A percentile compares a stretch with the other conserved stretches of the same genome.
Evolutionary conservation across 139 green algal genomes (phyloP).

Genomic region (Coelastrella sp.): DNA sequence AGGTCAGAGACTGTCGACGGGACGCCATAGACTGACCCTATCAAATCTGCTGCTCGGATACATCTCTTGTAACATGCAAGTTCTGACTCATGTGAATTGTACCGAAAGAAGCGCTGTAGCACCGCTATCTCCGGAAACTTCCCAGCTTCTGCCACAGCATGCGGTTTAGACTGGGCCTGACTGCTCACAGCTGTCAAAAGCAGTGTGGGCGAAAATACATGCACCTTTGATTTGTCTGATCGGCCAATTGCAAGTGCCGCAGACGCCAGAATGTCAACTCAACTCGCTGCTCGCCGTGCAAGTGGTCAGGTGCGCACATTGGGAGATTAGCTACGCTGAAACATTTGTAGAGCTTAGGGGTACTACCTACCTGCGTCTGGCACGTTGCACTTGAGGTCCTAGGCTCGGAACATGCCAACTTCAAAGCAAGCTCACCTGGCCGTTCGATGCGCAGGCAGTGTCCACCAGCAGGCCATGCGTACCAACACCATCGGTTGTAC

Average conservation of each 20-base stretch:
- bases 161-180: too few relatives aligned
- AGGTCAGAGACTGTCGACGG: too few relatives aligned
- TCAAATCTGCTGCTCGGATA: too few relatives aligned
- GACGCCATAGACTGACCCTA: too few relatives aligned
- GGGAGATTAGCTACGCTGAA: background rate
- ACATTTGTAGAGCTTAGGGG: background rate
- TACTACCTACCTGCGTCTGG: background rate
- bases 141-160: too few relatives aligned
- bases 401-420: background rate
- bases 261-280: background rate
- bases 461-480: slow-evolving; percentile 15
- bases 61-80: too few relatives aligned
- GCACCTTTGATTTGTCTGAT: background rate
- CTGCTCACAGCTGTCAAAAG: too few relatives aligned
- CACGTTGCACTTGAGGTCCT: background rate
- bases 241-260: background rate
- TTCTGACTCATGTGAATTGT: too few relatives aligned
- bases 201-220: too few relatives aligned
- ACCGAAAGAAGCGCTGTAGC: too few relatives aligned
- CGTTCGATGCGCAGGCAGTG: slow-evolving; percentile 6
- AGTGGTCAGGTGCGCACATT: slow-evolving; percentile 19
- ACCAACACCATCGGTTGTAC: background rate
- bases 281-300: background rate
- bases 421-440: background rate
- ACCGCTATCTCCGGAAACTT: too few relatives aligned